Evolutionary conservation across 148 eudicot species (phyloP), one percentile per base, ranked within the genome.

Genomic region (Mesembryanthemum crystallinum): DNA sequence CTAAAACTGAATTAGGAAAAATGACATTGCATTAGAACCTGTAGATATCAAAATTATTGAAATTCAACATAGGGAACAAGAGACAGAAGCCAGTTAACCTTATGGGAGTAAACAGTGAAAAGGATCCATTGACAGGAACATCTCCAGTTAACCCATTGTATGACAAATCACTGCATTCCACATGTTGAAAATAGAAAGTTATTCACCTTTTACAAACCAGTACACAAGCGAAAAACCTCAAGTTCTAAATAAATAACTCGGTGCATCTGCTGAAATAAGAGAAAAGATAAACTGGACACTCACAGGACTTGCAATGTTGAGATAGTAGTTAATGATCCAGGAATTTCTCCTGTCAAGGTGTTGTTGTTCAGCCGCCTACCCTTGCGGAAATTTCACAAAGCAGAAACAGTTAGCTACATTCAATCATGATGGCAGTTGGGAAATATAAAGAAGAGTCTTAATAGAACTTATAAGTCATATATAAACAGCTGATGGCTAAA

Each of bases 291-390:
- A 39, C 11, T 42, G 12, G 63, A 68, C 77, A 85, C 98, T 88
- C 82, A 91, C 98, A 93, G 93, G 69, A 86, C 87, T 91, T 88
- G 88, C 67, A 93, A 82, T 65, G 92, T 42, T 0, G 0, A 0
- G 25, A 93, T 77, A 49, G 80, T 71, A 28, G 96, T 93, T 77
- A 93, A 82, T 43, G 88, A 80, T 47, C 33, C 3, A 8, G 98
- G 98, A 78, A 92, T 89, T 63, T 69, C 45, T 76, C 87, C 92
- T 13, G 80, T 73, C 83, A 92, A 85, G 80, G 52, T 85, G 83
- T 92, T 92, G 80, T 92, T 92, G 77, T 90, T 89, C 67, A 92
- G 88, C 82, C 98, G 84, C 81, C 98, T 93, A 76, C 76, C 76
- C 81, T 76, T 82, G 83, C 87, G 79, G 59, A 80, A 49, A 78